Evolutionary conservation across 176 grass and related monocot genomes (phyloP), one percentile per base, ranked within the genome.

Genomic region (Phoenix dactylifera): DNA sequence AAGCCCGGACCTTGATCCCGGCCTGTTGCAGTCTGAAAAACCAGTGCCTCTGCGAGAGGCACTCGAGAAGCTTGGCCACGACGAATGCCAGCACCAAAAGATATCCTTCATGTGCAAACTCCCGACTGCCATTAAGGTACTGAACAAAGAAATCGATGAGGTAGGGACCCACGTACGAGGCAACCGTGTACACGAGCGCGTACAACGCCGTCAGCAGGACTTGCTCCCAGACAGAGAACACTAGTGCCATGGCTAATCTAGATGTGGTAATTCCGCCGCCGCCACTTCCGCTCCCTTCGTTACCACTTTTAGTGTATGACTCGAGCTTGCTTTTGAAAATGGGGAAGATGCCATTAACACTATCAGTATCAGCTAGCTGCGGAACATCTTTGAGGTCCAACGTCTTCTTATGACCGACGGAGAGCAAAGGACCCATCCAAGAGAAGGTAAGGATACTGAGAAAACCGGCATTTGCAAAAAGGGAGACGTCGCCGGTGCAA

Each of bases 111-210:
- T 66, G 80, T 0, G 74, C 65, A 63, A 73, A 77, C 51, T 54
- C 66, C 57, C 75, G 54, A 56, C 69, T 79, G 56, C 72, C 92
- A 54, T 85, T 87, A 29, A 96, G 86, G 81, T 90, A 96, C n/a
- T 85, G 80, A 48, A 96, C 92, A 52, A 96, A 67, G 23, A 69
- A 90, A 24, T 82, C 64, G 30, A 96, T 90, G 54, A 96, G 78
- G 72, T 87, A 96, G 1, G 86, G 86, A 14, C 92, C 92, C 2
- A 90, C 86, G 64, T 90, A 96, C 58, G 83, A 74, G 54, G 92
- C 68, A 3, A 85, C 25, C 50, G 67, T 90, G 65, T 84, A 66
- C 22, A 90, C 76, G 22, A 88, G 54, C 7, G 63, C 78, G 54
- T 82, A 88, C 56, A 96, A 7, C 65, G 87, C 83, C 60, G 75